These are phyloP conservation scores for Wickerhamomyces rabaulensis DNA, from an alignment of 805 yeast genomes.

Conservation along the genomic window DNA sequence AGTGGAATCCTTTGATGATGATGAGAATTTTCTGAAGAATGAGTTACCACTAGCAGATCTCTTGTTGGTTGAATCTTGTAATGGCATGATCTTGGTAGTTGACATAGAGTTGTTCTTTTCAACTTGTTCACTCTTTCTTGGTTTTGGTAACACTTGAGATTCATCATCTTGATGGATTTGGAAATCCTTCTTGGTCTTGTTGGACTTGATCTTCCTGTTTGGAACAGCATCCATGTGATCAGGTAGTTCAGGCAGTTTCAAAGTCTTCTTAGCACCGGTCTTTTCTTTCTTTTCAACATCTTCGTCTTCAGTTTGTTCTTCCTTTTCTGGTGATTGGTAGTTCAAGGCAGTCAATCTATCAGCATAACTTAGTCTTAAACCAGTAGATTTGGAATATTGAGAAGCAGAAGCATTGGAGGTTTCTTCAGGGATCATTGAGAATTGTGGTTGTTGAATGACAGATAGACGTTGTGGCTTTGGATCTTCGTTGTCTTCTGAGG, in stretches of 20 bases:
- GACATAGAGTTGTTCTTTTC: conserved; percentile 12
- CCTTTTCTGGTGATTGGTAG: neutral
- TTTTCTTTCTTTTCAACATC: conserved; percentile 6
- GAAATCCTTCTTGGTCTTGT: conserved; percentile 23
- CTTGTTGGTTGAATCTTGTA: conserved; percentile 21
- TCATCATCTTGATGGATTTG: conserved; percentile 22
- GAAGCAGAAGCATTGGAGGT: conserved; percentile 10
- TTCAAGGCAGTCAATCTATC: conserved; percentile 30
- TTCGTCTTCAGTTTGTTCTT: conserved; percentile 2
- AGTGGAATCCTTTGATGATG: conserved; percentile 19
- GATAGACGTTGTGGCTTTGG: conserved; percentile 10
- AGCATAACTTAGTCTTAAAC: conserved; percentile 33
- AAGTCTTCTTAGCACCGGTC: conserved; percentile 4
- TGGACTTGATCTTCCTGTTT: conserved; percentile 3
- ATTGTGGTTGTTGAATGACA: conserved; percentile 5
- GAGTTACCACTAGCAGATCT: conserved; percentile 18
- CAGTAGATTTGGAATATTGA: conserved; percentile 10
- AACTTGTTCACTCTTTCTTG: conserved; percentile 6
- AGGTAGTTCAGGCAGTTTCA: conserved; percentile 22
- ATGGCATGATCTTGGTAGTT: conserved; percentile 11
- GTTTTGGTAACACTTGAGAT: conserved; percentile 8
- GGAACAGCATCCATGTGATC: conserved; percentile 12
- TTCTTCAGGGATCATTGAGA: conserved; percentile 19
- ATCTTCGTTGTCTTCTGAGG: conserved; percentile 10
- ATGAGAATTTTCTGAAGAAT: conserved; percentile 25